Percentiles rank a stretch among this genome's conserved stretches.
Evolutionary conservation across 2,329 filamentous ascomycete genomes (phyloP).

Genomic region (Didymosphaeria variabile): DNA sequence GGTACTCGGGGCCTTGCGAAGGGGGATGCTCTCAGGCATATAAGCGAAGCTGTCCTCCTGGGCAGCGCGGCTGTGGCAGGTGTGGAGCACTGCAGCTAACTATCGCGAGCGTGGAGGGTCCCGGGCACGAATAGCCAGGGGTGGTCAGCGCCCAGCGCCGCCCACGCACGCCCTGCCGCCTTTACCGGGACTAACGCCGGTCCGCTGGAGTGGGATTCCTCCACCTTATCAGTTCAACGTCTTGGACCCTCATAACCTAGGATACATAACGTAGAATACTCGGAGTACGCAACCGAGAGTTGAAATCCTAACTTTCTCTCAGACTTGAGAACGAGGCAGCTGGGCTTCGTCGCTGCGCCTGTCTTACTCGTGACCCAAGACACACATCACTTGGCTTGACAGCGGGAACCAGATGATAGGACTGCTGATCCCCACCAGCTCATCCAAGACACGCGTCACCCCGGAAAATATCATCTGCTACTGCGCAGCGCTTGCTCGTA

Average conservation of each 20-base stretch:
- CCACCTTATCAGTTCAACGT: too few species aligned
- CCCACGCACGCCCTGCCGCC: constrained; percentile 6
- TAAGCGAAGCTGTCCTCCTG: constrained; percentile 33
- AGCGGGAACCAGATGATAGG: background rate
- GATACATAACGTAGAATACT: too few species aligned
- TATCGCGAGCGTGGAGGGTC: constrained; percentile 17
- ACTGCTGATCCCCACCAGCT: background rate
- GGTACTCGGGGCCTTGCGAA: constrained; percentile 37
- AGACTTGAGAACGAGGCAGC: background rate
- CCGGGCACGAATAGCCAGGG: constrained; percentile 6
- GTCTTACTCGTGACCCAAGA: background rate
- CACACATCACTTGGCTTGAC: background rate
- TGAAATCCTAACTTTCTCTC: too few species aligned
- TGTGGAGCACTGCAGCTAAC: constrained; percentile 22
- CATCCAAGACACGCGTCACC: background rate
- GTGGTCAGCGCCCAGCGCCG: constrained; percentile 4
- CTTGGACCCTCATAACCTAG: too few species aligned
- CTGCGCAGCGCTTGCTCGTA: constrained; percentile 8
- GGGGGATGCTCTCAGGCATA: constrained; percentile 50
- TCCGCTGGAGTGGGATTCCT: background rate
- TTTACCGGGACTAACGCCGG: constrained; percentile 1
- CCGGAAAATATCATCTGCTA: background rate
- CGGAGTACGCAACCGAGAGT: too few species aligned
- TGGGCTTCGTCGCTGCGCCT: background rate
- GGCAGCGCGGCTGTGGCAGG: constrained; percentile 27